Conservation (phyloP, 2,329 filamentous ascomycete genomes). For the Cercospora sp. region DNA sequence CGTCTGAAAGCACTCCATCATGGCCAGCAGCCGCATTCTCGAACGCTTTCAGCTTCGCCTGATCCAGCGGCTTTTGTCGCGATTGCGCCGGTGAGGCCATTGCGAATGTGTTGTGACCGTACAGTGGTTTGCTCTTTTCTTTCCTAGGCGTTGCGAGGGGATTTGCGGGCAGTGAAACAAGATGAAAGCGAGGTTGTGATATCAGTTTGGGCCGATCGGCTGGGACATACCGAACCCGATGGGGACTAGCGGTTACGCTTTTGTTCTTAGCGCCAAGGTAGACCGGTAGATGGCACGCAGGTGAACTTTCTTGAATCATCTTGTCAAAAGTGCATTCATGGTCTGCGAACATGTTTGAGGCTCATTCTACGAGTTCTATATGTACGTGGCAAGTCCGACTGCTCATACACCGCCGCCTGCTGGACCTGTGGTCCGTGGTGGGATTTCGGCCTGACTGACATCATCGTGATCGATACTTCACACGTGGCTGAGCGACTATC, state of each 20-base stretch:
- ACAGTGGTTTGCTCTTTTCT: constrained; percentile 14
- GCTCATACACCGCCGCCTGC: neutral
- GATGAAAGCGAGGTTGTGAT: constrained; percentile 11
- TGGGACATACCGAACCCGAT: neutral
- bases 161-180: constrained; percentile 1
- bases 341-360: neutral
- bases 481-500: constrained; percentile 9
- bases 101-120: constrained; percentile 6
- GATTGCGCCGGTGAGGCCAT: constrained; percentile 9
- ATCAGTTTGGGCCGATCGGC: neutral
- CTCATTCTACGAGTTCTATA: neutral
- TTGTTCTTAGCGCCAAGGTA: constrained; percentile 10
- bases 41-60: constrained; percentile 66
- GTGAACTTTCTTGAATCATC: constrained; percentile 12
- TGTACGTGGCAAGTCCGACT: neutral
- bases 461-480: constrained; percentile 10
- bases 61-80: constrained; percentile 51
- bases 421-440: neutral
- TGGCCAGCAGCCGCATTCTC: constrained; percentile 80
- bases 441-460: neutral
- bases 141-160: constrained; percentile 10
- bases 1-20: constrained; percentile 85
- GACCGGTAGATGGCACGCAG: neutral
- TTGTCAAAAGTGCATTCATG: neutral
- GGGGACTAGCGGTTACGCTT: neutral